These are phyloP conservation scores for Chaetothyriales sp. DNA, from an alignment of 2,329 filamentous ascomycete genomes.

Conservation along the genomic window DNA sequence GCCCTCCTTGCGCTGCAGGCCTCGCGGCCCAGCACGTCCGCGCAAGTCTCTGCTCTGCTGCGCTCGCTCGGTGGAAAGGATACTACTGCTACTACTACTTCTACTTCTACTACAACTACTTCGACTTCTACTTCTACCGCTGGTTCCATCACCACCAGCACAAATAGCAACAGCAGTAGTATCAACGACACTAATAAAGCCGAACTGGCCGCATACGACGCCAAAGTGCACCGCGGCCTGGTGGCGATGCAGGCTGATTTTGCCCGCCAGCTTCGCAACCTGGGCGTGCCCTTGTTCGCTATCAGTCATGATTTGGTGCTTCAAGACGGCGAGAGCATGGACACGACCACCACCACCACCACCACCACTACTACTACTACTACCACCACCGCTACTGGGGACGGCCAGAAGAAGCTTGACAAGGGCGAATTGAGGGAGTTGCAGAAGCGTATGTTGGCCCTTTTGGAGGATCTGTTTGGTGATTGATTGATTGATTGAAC, in stretches of 20 bases:
- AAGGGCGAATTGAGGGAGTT: slow-evolving; percentile 29
- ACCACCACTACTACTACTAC: slow-evolving; percentile 10
- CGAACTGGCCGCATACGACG: slow-evolving; percentile 44
- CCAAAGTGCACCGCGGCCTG: slow-evolving; percentile 47
- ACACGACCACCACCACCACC: slow-evolving; percentile 5
- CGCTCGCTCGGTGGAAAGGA: slow-evolving; percentile 16
- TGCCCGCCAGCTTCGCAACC: slow-evolving; percentile 36
- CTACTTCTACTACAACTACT: no score
- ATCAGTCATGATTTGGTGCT: slow-evolving; percentile 32
- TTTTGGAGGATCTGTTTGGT: slow-evolving; percentile 36
- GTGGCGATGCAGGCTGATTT: slow-evolving; percentile 45
- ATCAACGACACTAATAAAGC: slow-evolving; percentile 32
- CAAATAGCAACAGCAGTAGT: slow-evolving; percentile 18
- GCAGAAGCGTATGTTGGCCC: slow-evolving; percentile 34
- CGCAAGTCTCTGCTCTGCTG: slow-evolving; percentile 40
- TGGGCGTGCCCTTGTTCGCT: slow-evolving; percentile 49
- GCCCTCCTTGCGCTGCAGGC: slow-evolving; percentile 37
- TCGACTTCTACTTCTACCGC: background rate
- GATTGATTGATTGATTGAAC: slow-evolving; percentile 9
- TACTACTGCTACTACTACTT: background rate
- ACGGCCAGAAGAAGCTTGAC: slow-evolving; percentile 21
- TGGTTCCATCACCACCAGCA: slow-evolving; percentile 1
- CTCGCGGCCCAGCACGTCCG: slow-evolving; percentile 37
- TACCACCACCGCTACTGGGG: no score
- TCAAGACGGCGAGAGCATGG: slow-evolving; percentile 11